These are phyloP conservation scores for Apiotrichum gracile DNA, from an alignment of 1,284 basidiomycete genomes.

Conservation along the genomic window DNA sequence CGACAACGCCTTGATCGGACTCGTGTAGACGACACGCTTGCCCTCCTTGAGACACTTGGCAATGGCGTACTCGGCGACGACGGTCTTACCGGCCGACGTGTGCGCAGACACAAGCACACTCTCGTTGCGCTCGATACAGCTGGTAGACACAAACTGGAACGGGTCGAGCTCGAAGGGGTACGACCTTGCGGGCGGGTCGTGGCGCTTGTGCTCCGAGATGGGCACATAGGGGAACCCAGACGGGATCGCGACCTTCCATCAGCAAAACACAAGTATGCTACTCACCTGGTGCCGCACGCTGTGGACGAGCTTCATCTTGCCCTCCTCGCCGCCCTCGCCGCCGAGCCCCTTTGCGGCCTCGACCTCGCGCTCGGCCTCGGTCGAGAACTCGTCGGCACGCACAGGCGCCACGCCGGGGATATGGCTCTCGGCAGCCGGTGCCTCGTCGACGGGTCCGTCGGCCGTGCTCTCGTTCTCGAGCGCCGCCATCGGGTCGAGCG, in stretches of 20 bases:
- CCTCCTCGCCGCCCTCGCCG: constrained; percentile 47
- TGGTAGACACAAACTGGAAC: constrained; percentile 91
- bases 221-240: constrained; percentile 86
- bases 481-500: constrained; percentile 20
- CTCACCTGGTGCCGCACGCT: constrained; percentile 50
- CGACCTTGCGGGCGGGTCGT: constrained; percentile 79
- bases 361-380: constrained; percentile 79
- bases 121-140: constrained; percentile 94
- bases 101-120: constrained; percentile 97
- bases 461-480: constrained; percentile 9
- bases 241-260: constrained; percentile 93
- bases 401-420: constrained; percentile 58
- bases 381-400: constrained; percentile 82
- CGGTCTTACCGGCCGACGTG: constrained; percentile 98
- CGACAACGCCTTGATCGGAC: constrained; percentile 97
- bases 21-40: constrained; percentile 92
- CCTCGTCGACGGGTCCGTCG: constrained; percentile 18
- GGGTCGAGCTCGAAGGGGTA: constrained; percentile 98
- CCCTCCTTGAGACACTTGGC: constrained; percentile 89
- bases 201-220: constrained; percentile 86
- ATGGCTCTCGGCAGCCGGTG: constrained; percentile 1
- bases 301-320: constrained; percentile 47
- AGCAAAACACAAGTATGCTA: constrained; percentile 45
- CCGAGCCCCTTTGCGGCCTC: constrained; percentile 75
- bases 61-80: constrained; percentile 98